A percentile compares a stretch with the other conserved stretches of the same genome.
Conservation (phyloP, 208 protist genomes). For the Herpetomonas muscarum region DNA sequence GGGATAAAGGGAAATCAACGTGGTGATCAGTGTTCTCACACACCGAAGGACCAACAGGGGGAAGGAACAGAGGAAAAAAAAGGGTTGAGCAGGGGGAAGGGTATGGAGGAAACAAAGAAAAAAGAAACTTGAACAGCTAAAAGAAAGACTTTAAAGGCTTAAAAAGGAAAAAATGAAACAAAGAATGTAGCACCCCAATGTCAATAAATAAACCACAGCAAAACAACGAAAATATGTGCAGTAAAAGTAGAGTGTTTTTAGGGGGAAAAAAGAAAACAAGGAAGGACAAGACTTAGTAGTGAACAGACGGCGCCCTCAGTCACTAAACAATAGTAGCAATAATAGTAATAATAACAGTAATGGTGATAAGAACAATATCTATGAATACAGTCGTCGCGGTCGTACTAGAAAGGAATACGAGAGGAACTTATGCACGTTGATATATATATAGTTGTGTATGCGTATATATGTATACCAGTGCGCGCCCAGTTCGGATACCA, state of each 20-base stretch:
- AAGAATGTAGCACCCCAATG: not conserved
- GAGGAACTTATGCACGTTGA: not conserved
- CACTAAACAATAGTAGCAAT: too few species aligned
- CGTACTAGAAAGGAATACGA: too few species aligned
- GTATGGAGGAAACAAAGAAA: not conserved
- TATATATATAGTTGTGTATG: not conserved
- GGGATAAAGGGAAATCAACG: too few species aligned
- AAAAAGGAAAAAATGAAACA: conserved; percentile 8
- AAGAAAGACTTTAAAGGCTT: not conserved
- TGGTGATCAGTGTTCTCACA: too few species aligned
- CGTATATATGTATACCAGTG: not conserved
- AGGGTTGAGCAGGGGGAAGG: not conserved
- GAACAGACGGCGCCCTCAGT: too few species aligned
- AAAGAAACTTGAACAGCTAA: not conserved
- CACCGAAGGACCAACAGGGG: too few species aligned
- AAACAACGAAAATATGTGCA: not conserved
- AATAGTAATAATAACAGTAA: too few species aligned
- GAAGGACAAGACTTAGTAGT: conserved; percentile 1
- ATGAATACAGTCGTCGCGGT: too few species aligned
- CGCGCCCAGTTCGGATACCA: not conserved
- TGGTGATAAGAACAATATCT: too few species aligned
- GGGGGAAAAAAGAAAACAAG: not conserved
- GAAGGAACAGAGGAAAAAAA: not conserved
- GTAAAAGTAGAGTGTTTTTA: not conserved
- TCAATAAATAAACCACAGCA: conserved; percentile 1